Conservation (phyloP, 2,329 filamentous ascomycete genomes). For the Penicillium sp. region DNA sequence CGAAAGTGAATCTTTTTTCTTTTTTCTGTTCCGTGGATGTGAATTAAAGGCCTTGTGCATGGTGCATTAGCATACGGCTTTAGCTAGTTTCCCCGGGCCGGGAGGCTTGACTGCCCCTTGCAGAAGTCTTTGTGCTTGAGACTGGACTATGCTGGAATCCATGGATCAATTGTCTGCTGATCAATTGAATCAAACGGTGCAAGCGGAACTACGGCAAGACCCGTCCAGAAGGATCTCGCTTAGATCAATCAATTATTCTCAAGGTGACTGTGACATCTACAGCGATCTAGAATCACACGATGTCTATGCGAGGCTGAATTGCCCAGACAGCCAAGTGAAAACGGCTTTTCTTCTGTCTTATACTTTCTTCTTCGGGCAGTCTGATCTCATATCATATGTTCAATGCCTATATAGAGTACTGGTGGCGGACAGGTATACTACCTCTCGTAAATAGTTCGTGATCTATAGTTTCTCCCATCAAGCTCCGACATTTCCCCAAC, state of each 20-base stretch:
- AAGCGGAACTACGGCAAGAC: background rate
- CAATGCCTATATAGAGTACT: background rate
- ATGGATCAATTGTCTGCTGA: background rate
- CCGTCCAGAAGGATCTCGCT: background rate
- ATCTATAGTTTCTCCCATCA: background rate
- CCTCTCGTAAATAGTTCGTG: background rate
- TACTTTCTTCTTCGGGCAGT: background rate
- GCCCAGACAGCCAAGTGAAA: background rate
- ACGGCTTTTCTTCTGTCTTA: background rate
- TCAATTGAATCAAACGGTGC: background rate
- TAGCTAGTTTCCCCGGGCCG: background rate
- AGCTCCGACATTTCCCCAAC: background rate
- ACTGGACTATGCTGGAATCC: background rate
- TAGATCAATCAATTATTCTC: background rate
- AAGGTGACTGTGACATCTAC: background rate
- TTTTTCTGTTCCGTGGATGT: background rate
- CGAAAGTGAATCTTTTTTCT: background rate
- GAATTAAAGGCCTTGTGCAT: background rate
- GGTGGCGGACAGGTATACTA: background rate
- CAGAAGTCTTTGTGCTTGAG: background rate
- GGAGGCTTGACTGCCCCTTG: background rate
- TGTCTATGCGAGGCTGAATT: background rate
- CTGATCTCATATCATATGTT: background rate
- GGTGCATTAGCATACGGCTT: background rate
- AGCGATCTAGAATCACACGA: background rate